Percentiles rank a stretch among this genome's conserved stretches.
Conservation (phyloP, 768 basidiomycete genomes). For the Lactifluus echinatus region DNA sequence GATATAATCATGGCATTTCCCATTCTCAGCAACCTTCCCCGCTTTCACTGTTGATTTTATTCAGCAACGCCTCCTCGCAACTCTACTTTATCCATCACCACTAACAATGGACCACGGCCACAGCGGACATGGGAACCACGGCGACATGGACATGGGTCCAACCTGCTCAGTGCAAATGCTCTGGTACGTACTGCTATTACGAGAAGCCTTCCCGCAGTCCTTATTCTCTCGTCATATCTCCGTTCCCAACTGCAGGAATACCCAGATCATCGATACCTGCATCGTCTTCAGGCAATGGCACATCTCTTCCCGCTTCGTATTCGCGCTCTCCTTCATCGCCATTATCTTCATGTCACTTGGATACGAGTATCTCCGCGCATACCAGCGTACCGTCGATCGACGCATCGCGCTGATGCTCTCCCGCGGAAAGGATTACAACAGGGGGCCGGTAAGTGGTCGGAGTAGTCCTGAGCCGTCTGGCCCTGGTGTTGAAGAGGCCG, state of each 20-base stretch:
- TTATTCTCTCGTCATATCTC: background rate
- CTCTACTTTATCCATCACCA: background rate
- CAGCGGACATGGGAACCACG: constrained; percentile 31
- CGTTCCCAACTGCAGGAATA: constrained; percentile 43
- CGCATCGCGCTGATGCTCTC: constrained; percentile 44
- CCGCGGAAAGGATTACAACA: constrained; percentile 42
- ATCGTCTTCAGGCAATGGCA: constrained; percentile 78
- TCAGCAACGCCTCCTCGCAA: too few relatives aligned
- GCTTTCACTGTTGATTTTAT: too few relatives aligned
- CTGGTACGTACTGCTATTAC: constrained; percentile 51
- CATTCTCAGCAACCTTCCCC: too few relatives aligned
- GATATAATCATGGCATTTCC: too few relatives aligned
- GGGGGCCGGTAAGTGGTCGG: constrained; percentile 31
- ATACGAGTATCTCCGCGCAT: constrained; percentile 70
- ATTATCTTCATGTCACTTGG: constrained; percentile 62
- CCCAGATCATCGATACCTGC: constrained; percentile 70
- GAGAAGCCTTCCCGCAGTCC: background rate
- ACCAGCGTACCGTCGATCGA: constrained; percentile 50
- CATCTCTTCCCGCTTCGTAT: constrained; percentile 45
- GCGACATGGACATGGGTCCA: constrained; percentile 38
- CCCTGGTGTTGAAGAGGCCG: constrained; percentile 42
- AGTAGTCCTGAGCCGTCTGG: constrained; percentile 32
- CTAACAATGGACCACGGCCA: constrained; percentile 33
- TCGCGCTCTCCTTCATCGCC: constrained; percentile 55
- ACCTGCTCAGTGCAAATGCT: constrained; percentile 76